Evolutionary conservation across 1,284 basidiomycete genomes (phyloP).

Genomic region (Hortiboletus rubellus): DNA sequence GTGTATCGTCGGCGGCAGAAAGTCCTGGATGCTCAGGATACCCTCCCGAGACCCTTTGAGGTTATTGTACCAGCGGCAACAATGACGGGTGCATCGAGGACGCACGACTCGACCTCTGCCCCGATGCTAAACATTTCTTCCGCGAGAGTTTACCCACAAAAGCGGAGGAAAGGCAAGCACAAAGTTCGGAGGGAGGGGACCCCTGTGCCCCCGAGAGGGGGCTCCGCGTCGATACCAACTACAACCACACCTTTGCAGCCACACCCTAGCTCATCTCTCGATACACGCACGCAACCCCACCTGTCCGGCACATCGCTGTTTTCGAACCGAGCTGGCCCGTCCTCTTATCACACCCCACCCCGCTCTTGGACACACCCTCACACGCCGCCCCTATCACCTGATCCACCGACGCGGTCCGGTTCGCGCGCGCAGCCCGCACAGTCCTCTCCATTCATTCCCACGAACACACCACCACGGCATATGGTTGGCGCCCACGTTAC

Average conservation of each 20-base stretch:
- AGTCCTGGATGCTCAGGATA: slow-evolving; percentile 22
- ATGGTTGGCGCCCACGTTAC: background rate
- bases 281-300: background rate
- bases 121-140: slow-evolving; percentile 5
- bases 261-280: background rate
- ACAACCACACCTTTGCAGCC: background rate
- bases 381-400: background rate
- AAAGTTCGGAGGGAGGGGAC: background rate
- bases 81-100: background rate
- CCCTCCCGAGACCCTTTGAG: slow-evolving; percentile 29
- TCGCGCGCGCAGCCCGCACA: background rate
- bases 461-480: background rate
- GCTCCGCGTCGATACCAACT: background rate
- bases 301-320: slow-evolving; percentile 4
- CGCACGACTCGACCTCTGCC: background rate
- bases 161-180: background rate
- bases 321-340: background rate
- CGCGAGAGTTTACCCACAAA: background rate
- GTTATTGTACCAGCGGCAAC: slow-evolving; percentile 9
- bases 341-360: background rate
- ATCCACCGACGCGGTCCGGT: background rate
- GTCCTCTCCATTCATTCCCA: background rate
- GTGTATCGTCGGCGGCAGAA: slow-evolving; percentile 13
- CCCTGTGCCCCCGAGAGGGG: background rate
- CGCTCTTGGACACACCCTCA: background rate